Conservation (phyloP, 345 rosid species). For the Eucalyptus marginata region DNA sequence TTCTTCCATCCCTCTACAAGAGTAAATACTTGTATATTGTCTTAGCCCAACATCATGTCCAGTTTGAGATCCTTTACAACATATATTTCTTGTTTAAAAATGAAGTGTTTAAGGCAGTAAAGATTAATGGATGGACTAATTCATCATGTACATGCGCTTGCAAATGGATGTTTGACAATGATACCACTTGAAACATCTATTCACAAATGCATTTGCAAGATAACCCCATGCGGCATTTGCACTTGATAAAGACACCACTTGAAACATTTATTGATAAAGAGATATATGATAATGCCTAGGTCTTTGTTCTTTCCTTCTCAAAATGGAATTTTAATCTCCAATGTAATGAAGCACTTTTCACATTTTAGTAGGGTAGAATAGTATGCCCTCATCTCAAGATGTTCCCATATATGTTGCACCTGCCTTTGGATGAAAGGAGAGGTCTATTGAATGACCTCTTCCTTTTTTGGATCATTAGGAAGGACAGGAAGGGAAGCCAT, state of each 20-base stretch:
- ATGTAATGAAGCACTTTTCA: not conserved
- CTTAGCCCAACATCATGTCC: not conserved
- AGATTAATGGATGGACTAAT: not conserved
- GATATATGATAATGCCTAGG: not conserved
- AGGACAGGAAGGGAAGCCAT: not conserved
- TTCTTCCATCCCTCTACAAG: not conserved
- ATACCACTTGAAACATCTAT: not conserved
- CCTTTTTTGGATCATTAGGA: not conserved
- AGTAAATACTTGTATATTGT: not conserved
- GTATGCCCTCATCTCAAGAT: not conserved
- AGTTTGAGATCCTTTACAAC: not conserved
- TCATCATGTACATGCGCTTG: not conserved
- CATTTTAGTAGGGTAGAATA: not conserved
- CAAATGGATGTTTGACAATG: not conserved
- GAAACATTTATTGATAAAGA: not conserved
- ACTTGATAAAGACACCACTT: not conserved
- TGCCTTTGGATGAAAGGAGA: not conserved
- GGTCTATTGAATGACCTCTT: not conserved
- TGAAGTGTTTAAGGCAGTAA: not conserved
- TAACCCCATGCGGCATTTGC: not conserved
- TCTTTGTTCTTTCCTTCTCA: not conserved
- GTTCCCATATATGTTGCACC: not conserved
- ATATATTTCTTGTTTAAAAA: not conserved
- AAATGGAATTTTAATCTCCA: not conserved
- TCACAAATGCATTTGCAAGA: not conserved